Base-by-base conservation (phyloP, 2,329 filamentous ascomycete species). In the Grosmannia serpens region DNA sequence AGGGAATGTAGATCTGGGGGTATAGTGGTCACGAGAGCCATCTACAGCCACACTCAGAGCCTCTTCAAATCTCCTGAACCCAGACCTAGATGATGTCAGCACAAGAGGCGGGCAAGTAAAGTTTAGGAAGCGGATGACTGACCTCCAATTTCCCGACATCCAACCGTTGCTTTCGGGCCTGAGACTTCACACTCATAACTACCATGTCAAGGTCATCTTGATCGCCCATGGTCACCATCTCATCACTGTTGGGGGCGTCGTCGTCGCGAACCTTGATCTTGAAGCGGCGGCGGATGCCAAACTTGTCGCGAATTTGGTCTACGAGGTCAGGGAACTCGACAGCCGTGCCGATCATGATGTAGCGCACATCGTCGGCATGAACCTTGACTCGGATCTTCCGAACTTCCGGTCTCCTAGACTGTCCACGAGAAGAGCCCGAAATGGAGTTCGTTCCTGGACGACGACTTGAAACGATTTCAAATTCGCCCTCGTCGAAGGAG, bases 91-190 rank as follows among this genome's bases (percentile, higher is more conserved):
- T 7, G 29, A 26, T 9, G n/a, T 44, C 35, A 49, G 53, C 15
- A 10, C 8, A 31, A 17, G 6, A 35, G 31, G 31, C 31, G 31
- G 31, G 20, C 20, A 53, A 33, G 31, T 9, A 10, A 58, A 2
- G 29, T 5, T 29, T 17, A 10, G 49, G 46, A 13, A 22, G 3
- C 13, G n/a, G 17, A 29, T 55, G 57, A 77, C 88, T 81, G 72
- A 96, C 90, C 83, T 97, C 94, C 84, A 96, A 85, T 80, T 96
- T 96, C 56, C 89, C 91, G 76, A 91, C 87, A 62, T 95, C 91
- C 62, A 80, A 78, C 66, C 85, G 82, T 69, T 92, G 87, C 70
- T 82, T 88, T 73, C 78, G 83, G 53, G 88, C 91, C 60, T 76
- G 74, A 55, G 81, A 80, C 70, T 84, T 88, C 8, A 86, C 85